Evolutionary conservation across 2,329 filamentous ascomycete species (phyloP).

Genomic region (Ceratocystis cubensis): DNA sequence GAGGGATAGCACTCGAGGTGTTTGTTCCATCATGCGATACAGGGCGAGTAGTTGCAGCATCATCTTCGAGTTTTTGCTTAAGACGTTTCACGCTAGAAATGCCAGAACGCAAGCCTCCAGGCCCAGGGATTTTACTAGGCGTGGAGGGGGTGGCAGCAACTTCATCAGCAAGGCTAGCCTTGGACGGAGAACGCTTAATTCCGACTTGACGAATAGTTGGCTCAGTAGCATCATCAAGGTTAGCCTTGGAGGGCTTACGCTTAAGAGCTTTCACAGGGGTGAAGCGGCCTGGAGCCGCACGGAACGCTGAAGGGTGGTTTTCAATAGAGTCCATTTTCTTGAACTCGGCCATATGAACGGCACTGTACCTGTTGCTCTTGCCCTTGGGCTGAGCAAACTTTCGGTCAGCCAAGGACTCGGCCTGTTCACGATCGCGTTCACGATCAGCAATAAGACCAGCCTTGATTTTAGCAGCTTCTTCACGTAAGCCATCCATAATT

Average conservation of each 20-base stretch:
- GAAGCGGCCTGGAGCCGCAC: slow-evolving; percentile 42
- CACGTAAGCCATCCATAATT: slow-evolving; percentile 55
- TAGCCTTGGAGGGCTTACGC: slow-evolving; percentile 41
- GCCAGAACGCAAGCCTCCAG: slow-evolving; percentile 14
- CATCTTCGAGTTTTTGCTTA: slow-evolving; percentile 54
- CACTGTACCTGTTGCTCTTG: slow-evolving; percentile 67
- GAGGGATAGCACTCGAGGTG: slow-evolving; percentile 34
- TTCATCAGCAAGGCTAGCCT: slow-evolving; percentile 28
- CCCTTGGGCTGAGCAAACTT: slow-evolving; percentile 72
- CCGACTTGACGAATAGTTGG: slow-evolving; percentile 26
- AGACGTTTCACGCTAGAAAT: slow-evolving; percentile 52
- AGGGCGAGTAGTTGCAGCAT: slow-evolving; percentile 54
- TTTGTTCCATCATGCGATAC: slow-evolving; percentile 36
- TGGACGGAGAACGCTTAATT: slow-evolving; percentile 28
- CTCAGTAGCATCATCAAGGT: slow-evolving; percentile 48
- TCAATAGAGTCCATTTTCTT: slow-evolving; percentile 97
- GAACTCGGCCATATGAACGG: slow-evolving; percentile 76
- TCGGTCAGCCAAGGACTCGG: slow-evolving; percentile 38
- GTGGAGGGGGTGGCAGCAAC: neutral
- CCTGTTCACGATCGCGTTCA: slow-evolving; percentile 40
- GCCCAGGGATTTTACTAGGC: slow-evolving; percentile 21
- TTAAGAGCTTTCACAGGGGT: slow-evolving; percentile 32
- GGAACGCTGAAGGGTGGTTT: slow-evolving; percentile 68
- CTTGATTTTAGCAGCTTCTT: slow-evolving; percentile 59
- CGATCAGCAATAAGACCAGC: slow-evolving; percentile 51